These are phyloP conservation scores for Pythium grandisporangium DNA, from an alignment of 352 stramenopile species.

Conservation along the genomic window DNA sequence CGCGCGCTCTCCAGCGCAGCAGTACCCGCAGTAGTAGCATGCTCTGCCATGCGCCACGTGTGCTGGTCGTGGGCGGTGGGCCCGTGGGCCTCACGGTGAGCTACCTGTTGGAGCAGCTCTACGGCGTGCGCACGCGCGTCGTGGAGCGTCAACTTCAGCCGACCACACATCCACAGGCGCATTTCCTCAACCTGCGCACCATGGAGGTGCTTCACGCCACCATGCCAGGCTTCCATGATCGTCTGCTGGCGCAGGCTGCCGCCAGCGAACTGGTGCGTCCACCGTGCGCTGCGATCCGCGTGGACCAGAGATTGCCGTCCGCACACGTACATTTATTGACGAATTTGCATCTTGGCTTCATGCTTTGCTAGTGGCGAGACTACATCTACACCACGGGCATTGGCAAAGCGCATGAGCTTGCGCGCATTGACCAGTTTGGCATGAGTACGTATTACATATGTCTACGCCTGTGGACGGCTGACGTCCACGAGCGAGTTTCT, in stretches of 20 bases:
- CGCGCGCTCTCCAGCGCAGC: too few relatives aligned
- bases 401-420: slow-evolving; percentile 53
- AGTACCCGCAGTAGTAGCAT: too few relatives aligned
- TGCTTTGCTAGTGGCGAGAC: slow-evolving; percentile 55
- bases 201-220: slow-evolving; percentile 88
- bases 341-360: too few relatives aligned
- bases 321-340: too few relatives aligned
- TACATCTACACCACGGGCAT: slow-evolving; percentile 80
- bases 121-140: slow-evolving; percentile 54
- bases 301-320: not conserved
- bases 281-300: not conserved
- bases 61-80: slow-evolving; percentile 69
- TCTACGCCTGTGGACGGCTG: too few relatives aligned
- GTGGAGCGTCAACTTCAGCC: slow-evolving; percentile 66
- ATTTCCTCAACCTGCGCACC: slow-evolving; percentile 92
- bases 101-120: slow-evolving; percentile 66
- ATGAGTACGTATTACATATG: slow-evolving; percentile 46
- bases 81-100: slow-evolving; percentile 59
- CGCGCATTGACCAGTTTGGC: slow-evolving; percentile 75
- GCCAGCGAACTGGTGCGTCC: slow-evolving; percentile 43
- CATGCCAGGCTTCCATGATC: slow-evolving; percentile 71
- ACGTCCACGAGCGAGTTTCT: too few relatives aligned
- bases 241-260: slow-evolving; percentile 43
- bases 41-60: too few relatives aligned
- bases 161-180: slow-evolving; percentile 88